phyloP scores from a whole-genome alignment of 2,329 filamentous ascomycete genomes.

The Zasmidium cellare region DNA sequence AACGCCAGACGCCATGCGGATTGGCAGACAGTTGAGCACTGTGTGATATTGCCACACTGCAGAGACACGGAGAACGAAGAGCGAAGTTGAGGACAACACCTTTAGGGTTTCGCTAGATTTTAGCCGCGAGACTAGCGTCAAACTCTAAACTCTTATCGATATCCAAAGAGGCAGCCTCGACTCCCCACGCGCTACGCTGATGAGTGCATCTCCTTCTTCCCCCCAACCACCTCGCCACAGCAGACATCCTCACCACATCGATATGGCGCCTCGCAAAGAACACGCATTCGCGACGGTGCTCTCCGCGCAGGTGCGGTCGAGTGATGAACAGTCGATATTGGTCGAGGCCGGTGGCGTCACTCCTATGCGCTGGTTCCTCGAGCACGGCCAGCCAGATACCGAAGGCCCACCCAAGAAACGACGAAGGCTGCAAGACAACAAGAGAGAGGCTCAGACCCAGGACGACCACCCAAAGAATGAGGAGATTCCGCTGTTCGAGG shows the following conservation, averaged over 20 bases:
- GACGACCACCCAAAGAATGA: background rate
- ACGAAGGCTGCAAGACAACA: constrained; percentile 12
- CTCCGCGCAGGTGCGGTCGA: constrained; percentile 27
- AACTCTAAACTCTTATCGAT: too few species aligned
- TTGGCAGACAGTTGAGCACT: background rate
- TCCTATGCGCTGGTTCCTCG: constrained; percentile 33
- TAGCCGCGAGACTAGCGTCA: too few species aligned
- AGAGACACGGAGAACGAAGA: background rate
- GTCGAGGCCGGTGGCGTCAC: constrained; percentile 35
- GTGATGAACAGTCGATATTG: constrained; percentile 28
- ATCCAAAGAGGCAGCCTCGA: too few species aligned
- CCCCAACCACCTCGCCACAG: background rate
- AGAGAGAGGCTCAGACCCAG: background rate
- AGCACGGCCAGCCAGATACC: constrained; percentile 18
- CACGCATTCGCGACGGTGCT: constrained; percentile 26
- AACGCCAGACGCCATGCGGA: background rate
- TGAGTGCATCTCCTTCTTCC: too few species aligned
- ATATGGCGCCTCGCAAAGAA: constrained; percentile 21
- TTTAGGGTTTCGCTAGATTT: background rate
- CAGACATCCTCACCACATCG: constrained; percentile 2
- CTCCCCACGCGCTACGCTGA: background rate
- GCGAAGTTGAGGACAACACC: background rate
- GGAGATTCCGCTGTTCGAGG: constrained; percentile 26
- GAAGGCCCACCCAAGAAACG: constrained; percentile 27
- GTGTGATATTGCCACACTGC: background rate